Percentiles rank a stretch among this genome's conserved stretches.
Conservation (phyloP, 2,329 filamentous ascomycete genomes). For the Trichophyton mentagrophytes region DNA sequence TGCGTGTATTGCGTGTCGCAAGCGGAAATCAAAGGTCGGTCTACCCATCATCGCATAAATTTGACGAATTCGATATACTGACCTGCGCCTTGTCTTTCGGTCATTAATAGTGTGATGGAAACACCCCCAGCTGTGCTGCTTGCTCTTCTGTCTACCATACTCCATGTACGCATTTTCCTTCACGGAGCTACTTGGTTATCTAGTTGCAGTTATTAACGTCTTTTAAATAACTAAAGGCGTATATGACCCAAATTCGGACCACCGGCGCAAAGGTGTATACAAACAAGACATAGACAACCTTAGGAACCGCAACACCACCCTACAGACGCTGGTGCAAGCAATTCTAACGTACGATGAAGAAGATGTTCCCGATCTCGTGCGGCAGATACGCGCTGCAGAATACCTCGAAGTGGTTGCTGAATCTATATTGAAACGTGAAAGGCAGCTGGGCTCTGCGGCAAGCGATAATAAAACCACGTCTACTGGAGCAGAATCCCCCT, state of each 20-base stretch:
- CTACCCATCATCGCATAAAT: neutral
- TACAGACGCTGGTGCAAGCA: conserved; percentile 85
- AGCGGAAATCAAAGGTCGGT: conserved; percentile 58
- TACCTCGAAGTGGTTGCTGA: conserved; percentile 53
- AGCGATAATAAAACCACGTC: conserved; percentile 20
- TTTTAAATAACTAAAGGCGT: conserved; percentile 44
- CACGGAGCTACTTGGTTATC: too few relatives aligned
- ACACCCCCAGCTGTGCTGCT: conserved; percentile 82
- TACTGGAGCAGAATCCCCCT: conserved; percentile 26
- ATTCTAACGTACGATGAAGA: conserved; percentile 86
- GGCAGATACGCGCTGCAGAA: conserved; percentile 76
- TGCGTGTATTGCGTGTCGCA: conserved; percentile 69
- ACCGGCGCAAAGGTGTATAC: conserved; percentile 91
- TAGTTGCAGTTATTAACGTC: neutral
- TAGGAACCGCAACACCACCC: conserved; percentile 73
- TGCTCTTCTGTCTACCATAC: conserved; percentile 76
- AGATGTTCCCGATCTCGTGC: conserved; percentile 68
- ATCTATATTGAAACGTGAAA: conserved; percentile 43
- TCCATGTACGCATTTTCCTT: conserved; percentile 21
- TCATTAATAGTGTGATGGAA: conserved; percentile 60
- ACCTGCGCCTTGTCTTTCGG: neutral
- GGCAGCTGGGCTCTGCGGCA: conserved; percentile 29
- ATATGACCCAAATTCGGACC: conserved; percentile 93
- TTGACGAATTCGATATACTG: neutral
- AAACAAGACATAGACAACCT: conserved; percentile 82